A percentile compares a stretch with the other conserved stretches of the same genome.
Evolutionary conservation across 2,329 filamentous ascomycete genomes (phyloP).

Genomic region (Calonectria multiphialidica): DNA sequence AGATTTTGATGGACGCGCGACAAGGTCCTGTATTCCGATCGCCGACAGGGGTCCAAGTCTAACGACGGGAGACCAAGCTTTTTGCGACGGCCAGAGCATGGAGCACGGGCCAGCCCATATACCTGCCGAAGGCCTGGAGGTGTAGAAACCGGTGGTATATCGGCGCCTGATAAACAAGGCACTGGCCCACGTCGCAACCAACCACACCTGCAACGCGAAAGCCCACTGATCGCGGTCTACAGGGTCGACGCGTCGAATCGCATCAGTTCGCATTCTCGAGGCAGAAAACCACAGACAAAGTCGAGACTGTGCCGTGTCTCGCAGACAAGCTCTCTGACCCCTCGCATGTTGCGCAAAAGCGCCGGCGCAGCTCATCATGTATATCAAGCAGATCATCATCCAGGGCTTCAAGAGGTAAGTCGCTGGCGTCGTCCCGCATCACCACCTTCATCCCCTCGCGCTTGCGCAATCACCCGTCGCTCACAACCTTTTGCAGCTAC

Average conservation of each 20-base stretch:
- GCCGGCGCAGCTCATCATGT: slow-evolving; percentile 72
- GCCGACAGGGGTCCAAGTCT: slow-evolving; percentile 27
- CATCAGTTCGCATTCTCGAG: slow-evolving; percentile 41
- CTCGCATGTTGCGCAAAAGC: slow-evolving; percentile 54
- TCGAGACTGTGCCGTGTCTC: slow-evolving; percentile 39
- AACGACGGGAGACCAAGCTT: slow-evolving; percentile 24
- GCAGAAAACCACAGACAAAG: slow-evolving; percentile 31
- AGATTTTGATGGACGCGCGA: neutral
- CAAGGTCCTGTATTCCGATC: slow-evolving; percentile 23
- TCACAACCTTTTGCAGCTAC: slow-evolving; percentile 73
- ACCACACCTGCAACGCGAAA: slow-evolving; percentile 43
- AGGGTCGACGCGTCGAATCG: slow-evolving; percentile 44
- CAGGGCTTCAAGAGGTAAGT: slow-evolving; percentile 98
- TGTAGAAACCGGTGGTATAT: neutral
- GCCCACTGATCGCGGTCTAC: slow-evolving; percentile 44
- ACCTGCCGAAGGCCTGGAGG: neutral
- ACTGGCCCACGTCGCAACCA: slow-evolving; percentile 37
- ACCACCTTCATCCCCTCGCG: slow-evolving; percentile 15
- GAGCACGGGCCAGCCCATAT: slow-evolving; percentile 34
- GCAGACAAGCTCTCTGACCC: slow-evolving; percentile 39
- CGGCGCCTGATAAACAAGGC: slow-evolving; percentile 39
- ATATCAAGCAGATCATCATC: slow-evolving; percentile 99
- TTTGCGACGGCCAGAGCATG: neutral
- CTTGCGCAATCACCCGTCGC: slow-evolving; percentile 25
- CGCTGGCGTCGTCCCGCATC: slow-evolving; percentile 2